Conservation (phyloP, 192 early-diverging fungal genomes). For the Coemansia biformis region DNA sequence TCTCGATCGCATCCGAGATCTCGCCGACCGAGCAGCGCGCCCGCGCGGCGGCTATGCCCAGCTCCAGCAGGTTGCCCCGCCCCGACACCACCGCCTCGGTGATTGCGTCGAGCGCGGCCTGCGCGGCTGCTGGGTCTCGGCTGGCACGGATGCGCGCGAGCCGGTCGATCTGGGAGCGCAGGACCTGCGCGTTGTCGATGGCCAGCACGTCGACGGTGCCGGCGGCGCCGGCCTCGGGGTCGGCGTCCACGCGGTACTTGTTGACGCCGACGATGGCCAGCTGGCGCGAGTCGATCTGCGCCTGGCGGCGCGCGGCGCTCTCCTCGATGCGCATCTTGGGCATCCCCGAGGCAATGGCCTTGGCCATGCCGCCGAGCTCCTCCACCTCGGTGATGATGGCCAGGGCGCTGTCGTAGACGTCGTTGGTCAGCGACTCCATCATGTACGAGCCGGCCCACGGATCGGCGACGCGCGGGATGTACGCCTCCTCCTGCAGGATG, state of each 20-base stretch:
- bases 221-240: slow-evolving; percentile 53
- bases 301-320: slow-evolving; percentile 80
- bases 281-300: slow-evolving; percentile 82
- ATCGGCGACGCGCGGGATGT: slow-evolving; percentile 83
- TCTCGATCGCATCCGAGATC: slow-evolving; percentile 74
- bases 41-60: slow-evolving; percentile 70
- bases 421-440: slow-evolving; percentile 87
- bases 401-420: slow-evolving; percentile 65
- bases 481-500: slow-evolving; percentile 82
- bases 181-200: slow-evolving; percentile 77
- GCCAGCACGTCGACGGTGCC: slow-evolving; percentile 56
- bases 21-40: slow-evolving; percentile 82
- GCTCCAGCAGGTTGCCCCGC: slow-evolving; percentile 66
- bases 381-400: slow-evolving; percentile 76
- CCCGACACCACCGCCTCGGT: slow-evolving; percentile 62
- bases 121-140: slow-evolving; percentile 54
- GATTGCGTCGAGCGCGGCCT: slow-evolving; percentile 56
- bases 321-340: slow-evolving; percentile 87
- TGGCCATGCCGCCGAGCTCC: slow-evolving; percentile 84
- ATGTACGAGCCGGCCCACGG: slow-evolving; percentile 91
- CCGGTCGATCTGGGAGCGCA: slow-evolving; percentile 62
- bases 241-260: slow-evolving; percentile 72
- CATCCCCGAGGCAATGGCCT: slow-evolving; percentile 82
- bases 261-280: slow-evolving; percentile 87
- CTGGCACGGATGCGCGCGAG: slow-evolving; percentile 54